Evolutionary conservation across 2,329 filamentous ascomycete species (phyloP), one percentile per base, ranked within the genome.

Genomic region (Epichloe gansuensis): DNA sequence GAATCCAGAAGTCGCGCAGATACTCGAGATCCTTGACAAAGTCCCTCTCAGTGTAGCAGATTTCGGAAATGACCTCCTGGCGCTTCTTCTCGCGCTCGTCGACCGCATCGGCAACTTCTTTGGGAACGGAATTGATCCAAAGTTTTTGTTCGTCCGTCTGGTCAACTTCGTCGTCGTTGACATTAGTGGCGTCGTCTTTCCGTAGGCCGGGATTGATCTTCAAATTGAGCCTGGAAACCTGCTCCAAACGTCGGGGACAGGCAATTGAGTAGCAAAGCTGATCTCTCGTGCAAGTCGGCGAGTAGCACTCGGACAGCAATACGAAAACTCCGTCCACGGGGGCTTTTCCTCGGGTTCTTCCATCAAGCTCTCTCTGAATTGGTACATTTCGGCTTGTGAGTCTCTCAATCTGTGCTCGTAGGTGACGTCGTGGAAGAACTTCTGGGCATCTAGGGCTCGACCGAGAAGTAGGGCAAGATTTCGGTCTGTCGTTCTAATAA

Each of bases 21-120:
- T 98, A 98, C 69, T 98, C 93, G 62, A 98, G 75, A 69, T 98
- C 93, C 73, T 98, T 98, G 65, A 98, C 93, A 62, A 98, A 98
- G 71, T 98, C 93, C 60, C 93, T 82, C 68, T 98, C 93, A 0
- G 93, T 98, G 71, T 98, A 98, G 82, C 94, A 96, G 56, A 97
- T 84, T 67, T 98, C 93, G 5, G 91, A 96, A 55, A 98, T 96
- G 60, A 98, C 88, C 65, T 98, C 93, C 66, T 98, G 93, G 45
- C 93, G 82, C 74, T 97, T 97, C 82, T 95, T 94, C 69, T 98
- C 93, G 59, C 81, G 82, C 60, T 98, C 93, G 48, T 83, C 83
- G 34, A 96, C 85, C 63, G 85, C 88, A 60, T 97, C 91, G 0
- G 91, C 90, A 53, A 98, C 76, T 67, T 97, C 93, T 67, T 95